These are phyloP conservation scores for Bruguiera hainesii DNA, from an alignment of 441 rosid species.

Conservation along the genomic window DNA sequence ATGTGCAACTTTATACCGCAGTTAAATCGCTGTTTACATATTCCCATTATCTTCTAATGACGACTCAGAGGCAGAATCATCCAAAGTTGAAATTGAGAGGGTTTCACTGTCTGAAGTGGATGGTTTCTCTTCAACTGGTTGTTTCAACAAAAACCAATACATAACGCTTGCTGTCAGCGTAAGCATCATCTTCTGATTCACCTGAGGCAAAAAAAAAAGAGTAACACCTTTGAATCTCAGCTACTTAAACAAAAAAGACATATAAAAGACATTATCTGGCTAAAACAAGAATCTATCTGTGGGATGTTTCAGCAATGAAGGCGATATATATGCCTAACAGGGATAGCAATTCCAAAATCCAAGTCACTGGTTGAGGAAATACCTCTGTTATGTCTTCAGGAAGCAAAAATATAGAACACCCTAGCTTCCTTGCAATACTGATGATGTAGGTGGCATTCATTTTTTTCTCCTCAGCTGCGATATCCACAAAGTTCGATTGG, in stretches of 20 bases:
- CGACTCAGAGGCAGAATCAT: constrained; percentile 92
- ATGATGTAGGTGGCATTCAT: constrained; percentile 89
- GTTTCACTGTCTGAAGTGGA: constrained; percentile 71
- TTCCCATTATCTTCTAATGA: constrained; percentile 59
- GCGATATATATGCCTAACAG: too few species aligned
- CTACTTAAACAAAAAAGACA: neutral
- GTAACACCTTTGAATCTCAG: neutral
- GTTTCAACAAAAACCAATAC: constrained; percentile 87
- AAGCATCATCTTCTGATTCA: constrained; percentile 96
- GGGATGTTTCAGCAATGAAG: too few species aligned
- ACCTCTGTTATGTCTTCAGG: constrained; percentile 96
- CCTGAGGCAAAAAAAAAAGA: constrained; percentile 37
- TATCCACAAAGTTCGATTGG: neutral
- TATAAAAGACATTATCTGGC: neutral
- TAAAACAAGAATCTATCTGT: neutral
- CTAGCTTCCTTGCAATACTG: constrained; percentile 89
- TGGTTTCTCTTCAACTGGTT: constrained; percentile 64
- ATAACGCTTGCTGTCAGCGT: constrained; percentile 92
- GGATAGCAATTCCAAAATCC: too few species aligned
- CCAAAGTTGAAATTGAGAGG: constrained; percentile 55
- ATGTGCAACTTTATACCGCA: constrained; percentile 1
- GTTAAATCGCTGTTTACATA: constrained; percentile 18
- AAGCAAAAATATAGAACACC: constrained; percentile 91
- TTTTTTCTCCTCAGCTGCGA: constrained; percentile 80
- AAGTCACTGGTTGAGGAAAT: neutral